Evolutionary conservation across 2,329 filamentous ascomycete species (phyloP), one percentile per base, ranked within the genome.

Genomic region (Fusarium graminum): DNA sequence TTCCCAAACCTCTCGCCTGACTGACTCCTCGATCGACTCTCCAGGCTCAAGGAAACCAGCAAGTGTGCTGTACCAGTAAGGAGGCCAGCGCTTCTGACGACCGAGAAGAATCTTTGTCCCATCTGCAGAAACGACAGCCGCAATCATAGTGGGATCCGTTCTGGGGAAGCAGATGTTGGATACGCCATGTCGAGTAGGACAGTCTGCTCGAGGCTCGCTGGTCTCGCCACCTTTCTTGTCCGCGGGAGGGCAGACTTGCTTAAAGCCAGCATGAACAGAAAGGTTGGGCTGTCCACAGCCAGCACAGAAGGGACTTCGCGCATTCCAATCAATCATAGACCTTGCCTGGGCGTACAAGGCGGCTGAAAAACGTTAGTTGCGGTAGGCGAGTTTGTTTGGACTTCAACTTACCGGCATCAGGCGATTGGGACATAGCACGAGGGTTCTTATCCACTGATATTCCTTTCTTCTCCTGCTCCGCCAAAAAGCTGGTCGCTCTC

Each of bases 141-240:
- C 94, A 79, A 99, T 99, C 76, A 98, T 93, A 28, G 93, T 97
- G 1, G 94, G 93, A 72, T 97, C 94, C 3, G 94, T 97, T 49
- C 94, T 88, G 4, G 94, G 94, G 83, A 97, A 98, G 74, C 86
- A 90, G 52, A 97, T 84, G 79, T 99, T 99, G 30, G 93, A 97
- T 43, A 99, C 81, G 26, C 92, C 93, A 38, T 88, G 90, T 52
- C 95, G 88, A 1, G 94, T 96, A 9, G 87, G 89, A 78, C 95
- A 99, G 17, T 90, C 85, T 2, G 84, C 85, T 10, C 93, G 88
- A 40, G 86, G 81, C 26, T 77, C 77, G 10, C 84, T 78, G 14
- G 77, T 76, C 25, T 76, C 77, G 39, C 80, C 80, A 22, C 82
- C 82, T 41, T 78, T 75, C 28, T 84, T 78, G 75, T 95, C 92